A percentile compares a stretch with the other conserved stretches of the same genome.
Evolutionary conservation across 331 rosid species (phyloP).

Genomic region (Phaseolus coccineus): DNA sequence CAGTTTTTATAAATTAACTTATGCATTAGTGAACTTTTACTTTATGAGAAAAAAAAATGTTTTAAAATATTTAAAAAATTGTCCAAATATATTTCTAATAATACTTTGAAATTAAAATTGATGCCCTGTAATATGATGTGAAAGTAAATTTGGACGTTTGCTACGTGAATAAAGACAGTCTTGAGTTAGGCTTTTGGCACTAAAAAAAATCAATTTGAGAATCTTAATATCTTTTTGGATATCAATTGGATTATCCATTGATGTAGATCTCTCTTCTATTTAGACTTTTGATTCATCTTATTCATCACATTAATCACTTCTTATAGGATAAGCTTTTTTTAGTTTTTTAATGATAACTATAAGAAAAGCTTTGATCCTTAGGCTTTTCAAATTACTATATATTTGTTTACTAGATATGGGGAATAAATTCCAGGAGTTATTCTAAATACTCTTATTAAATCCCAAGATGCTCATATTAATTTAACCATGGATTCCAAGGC

Average conservation of each 20-base stretch:
- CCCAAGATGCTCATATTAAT: slow-evolving; percentile 7
- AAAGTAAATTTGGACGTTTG: slow-evolving; percentile 20
- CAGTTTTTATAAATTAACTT: too few species aligned
- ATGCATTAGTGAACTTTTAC: too few species aligned
- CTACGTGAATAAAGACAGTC: slow-evolving; percentile 1
- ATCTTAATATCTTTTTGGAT: slow-evolving; percentile 10
- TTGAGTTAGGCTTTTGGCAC: slow-evolving; percentile 14
- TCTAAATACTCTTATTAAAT: not conserved
- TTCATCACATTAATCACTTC: not conserved
- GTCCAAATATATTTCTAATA: too few species aligned
- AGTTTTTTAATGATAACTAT: too few species aligned
- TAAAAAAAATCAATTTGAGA: slow-evolving; percentile 13
- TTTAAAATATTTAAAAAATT: too few species aligned
- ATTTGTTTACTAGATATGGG: slow-evolving; percentile 15
- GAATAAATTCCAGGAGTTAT: slow-evolving; percentile 44
- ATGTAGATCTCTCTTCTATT: not conserved
- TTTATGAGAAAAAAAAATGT: too few species aligned
- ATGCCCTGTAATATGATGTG: not conserved
- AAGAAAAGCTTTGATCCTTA: not conserved
- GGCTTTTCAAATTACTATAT: not conserved
- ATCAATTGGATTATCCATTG: slow-evolving; percentile 7
- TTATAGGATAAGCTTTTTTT: too few species aligned
- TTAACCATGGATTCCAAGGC: not conserved
- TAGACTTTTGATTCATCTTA: not conserved
- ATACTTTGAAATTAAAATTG: not conserved